These are phyloP conservation scores for Hanseniaspora lachancei DNA, from an alignment of 805 yeast genomes.

Conservation along the genomic window DNA sequence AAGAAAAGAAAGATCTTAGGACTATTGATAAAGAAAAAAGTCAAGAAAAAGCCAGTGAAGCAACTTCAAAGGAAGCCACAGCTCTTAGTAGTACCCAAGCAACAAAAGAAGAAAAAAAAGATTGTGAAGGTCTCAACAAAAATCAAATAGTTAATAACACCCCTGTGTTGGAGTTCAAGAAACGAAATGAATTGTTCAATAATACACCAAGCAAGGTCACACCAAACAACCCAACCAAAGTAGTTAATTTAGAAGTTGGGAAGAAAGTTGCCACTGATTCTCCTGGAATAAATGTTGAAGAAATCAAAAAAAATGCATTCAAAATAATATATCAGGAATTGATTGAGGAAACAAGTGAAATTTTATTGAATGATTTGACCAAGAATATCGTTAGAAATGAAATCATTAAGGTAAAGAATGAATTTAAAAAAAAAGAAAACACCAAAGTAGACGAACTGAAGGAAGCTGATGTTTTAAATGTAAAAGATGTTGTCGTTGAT, in stretches of 20 bases:
- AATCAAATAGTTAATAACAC: constrained; percentile 1
- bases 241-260: neutral
- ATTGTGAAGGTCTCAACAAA: constrained; percentile 5
- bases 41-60: neutral
- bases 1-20: constrained; percentile 11
- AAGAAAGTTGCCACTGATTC: constrained; percentile 7
- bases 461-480: constrained; percentile 26
- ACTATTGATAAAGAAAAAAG: neutral
- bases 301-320: constrained; percentile 9
- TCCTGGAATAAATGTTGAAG: neutral
- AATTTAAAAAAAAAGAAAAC: constrained; percentile 24
- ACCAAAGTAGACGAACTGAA: constrained; percentile 24
- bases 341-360: neutral
- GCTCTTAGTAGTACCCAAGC: constrained; percentile 4
- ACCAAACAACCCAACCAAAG: constrained; percentile 1
- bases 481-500: constrained; percentile 32
- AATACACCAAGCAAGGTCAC: neutral
- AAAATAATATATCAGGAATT: constrained; percentile 11
- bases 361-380: neutral
- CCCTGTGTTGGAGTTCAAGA: neutral
- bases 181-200: neutral
- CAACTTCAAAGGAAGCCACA: neutral
- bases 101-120: constrained; percentile 12
- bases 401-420: constrained; percentile 35
- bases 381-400: neutral